phyloP scores from a whole-genome alignment of 148 eudicot species.

The Agrostemma githago region DNA sequence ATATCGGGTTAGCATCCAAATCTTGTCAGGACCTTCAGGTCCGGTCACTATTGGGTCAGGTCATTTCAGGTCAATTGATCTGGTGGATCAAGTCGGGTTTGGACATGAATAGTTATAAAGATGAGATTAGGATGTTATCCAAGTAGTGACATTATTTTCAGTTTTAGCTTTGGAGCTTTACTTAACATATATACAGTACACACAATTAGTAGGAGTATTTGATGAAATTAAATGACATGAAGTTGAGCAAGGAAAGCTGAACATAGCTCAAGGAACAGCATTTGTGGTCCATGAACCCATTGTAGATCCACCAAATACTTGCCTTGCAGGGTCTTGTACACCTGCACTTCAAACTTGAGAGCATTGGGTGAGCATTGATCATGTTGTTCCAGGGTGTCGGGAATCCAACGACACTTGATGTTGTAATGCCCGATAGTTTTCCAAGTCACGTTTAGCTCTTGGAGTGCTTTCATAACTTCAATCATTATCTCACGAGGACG shows the following conservation, averaged over 20 bases:
- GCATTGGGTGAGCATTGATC: conserved; percentile 46
- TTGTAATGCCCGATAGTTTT: conserved; percentile 91
- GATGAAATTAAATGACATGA: conserved; percentile 50
- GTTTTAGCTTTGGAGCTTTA: too few species aligned
- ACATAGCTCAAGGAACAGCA: conserved; percentile 83
- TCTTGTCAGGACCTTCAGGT: neutral
- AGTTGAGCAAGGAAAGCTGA: conserved; percentile 97
- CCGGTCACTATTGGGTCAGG: too few species aligned
- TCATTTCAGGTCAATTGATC: too few species aligned
- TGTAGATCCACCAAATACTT: conserved; percentile 92
- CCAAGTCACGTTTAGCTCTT: conserved; percentile 84
- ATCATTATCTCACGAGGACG: conserved; percentile 87
- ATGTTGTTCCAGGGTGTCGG: conserved; percentile 51
- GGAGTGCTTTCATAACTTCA: conserved; percentile 83
- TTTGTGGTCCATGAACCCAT: conserved; percentile 82
- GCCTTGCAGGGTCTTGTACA: conserved; percentile 76
- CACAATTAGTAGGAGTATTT: conserved; percentile 3
- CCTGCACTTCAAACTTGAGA: conserved; percentile 95
- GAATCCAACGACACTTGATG: conserved; percentile 85
- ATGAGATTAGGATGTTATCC: too few species aligned
- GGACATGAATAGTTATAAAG: too few species aligned
- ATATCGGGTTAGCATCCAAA: conserved; percentile 4
- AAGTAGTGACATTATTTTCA: too few species aligned
- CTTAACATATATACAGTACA: too few species aligned
- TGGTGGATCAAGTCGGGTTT: too few species aligned